Conservation (phyloP, 2,329 filamentous ascomycete genomes). For the Dendrostoma leiphaemia region DNA sequence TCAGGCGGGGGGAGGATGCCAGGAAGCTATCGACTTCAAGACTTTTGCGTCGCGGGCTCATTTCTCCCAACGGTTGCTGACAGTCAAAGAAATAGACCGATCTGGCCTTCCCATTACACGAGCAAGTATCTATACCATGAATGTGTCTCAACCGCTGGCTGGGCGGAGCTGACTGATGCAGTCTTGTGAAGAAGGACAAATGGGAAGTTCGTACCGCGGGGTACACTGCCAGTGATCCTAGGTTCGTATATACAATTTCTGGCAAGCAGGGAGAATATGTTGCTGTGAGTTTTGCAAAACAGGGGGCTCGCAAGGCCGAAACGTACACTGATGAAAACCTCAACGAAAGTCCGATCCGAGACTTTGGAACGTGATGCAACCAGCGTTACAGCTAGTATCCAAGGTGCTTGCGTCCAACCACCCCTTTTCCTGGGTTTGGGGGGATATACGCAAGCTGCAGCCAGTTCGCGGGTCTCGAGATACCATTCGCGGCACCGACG, state of each 20-base stretch:
- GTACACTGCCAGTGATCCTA: not conserved
- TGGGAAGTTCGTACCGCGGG: not conserved
- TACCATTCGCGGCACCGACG: not conserved
- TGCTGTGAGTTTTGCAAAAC: not conserved
- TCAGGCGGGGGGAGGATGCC: too few species aligned
- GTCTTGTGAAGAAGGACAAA: constrained; percentile 2
- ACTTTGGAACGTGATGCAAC: constrained; percentile 11
- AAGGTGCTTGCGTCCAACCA: constrained; percentile 6
- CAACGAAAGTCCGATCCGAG: constrained; percentile 7
- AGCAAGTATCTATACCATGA: not conserved
- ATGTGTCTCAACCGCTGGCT: too few species aligned
- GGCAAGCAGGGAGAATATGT: constrained; percentile 8
- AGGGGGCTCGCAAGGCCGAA: not conserved
- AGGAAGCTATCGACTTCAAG: too few species aligned
- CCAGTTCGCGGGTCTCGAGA: not conserved
- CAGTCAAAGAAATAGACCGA: too few species aligned
- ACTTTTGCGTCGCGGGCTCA: too few species aligned
- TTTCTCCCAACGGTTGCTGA: too few species aligned
- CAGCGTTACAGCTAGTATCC: constrained; percentile 4
- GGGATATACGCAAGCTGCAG: not conserved
- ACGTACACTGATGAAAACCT: not conserved
- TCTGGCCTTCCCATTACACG: constrained; percentile 8
- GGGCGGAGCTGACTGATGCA: not conserved
- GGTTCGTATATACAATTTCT: constrained; percentile 7
- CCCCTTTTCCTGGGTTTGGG: constrained; percentile 2